A percentile compares a stretch with the other conserved stretches of the same genome.
These are phyloP conservation scores for Paraconiothyrium brasiliense DNA, from an alignment of 2,329 filamentous ascomycete species.

Conservation along the genomic window DNA sequence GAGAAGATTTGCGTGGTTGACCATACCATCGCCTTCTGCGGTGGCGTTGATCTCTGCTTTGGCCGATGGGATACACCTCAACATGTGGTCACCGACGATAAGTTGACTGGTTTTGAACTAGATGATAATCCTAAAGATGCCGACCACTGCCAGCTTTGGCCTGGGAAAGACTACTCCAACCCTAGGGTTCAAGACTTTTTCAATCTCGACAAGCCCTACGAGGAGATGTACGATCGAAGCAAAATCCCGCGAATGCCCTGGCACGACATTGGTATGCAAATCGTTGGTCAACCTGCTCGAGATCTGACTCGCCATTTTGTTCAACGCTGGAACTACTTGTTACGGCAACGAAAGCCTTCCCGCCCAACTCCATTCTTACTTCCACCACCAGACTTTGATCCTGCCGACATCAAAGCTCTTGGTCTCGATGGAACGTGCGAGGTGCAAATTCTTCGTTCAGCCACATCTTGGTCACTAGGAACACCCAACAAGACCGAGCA, in stretches of 20 bases:
- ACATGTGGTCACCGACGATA: slow-evolving; percentile 90
- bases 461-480: slow-evolving; percentile 89
- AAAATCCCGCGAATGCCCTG: slow-evolving; percentile 95
- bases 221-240: slow-evolving; percentile 97
- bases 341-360: slow-evolving; percentile 91
- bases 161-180: slow-evolving; percentile 98
- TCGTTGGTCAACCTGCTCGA: slow-evolving; percentile 92
- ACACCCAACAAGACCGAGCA: slow-evolving; percentile 84
- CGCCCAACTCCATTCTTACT: slow-evolving; percentile 92
- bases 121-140: slow-evolving; percentile 80
- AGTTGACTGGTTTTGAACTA: slow-evolving; percentile 90
- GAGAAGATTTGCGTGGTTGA: slow-evolving; percentile 98
- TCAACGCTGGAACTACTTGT: slow-evolving; percentile 96
- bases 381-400: slow-evolving; percentile 89
- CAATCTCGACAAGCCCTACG: slow-evolving; percentile 90
- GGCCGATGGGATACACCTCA: slow-evolving; percentile 97
- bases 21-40: slow-evolving; percentile 93
- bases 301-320: slow-evolving; percentile 97
- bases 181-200: slow-evolving; percentile 96
- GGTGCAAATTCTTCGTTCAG: slow-evolving; percentile 92
- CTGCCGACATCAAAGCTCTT: slow-evolving; percentile 84
- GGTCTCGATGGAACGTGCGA: slow-evolving; percentile 95
- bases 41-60: slow-evolving; percentile 95
- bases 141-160: slow-evolving; percentile 95
- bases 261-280: slow-evolving; percentile 98